These are phyloP conservation scores for Peziza echinospora DNA, from an alignment of 495 filamentous ascomycete genomes.

Conservation along the genomic window DNA sequence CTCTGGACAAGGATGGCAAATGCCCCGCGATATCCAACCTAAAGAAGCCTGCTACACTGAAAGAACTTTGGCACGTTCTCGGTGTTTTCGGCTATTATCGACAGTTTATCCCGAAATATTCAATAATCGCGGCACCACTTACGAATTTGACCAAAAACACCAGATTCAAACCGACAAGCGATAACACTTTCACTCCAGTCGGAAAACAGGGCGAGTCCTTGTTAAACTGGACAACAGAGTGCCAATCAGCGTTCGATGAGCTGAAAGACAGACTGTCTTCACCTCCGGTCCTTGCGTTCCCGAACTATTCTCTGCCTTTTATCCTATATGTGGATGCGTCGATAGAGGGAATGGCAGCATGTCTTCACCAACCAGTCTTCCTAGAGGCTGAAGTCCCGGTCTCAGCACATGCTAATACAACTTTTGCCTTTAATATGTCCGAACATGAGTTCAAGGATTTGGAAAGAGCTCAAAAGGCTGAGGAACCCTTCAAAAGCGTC, in stretches of 20 bases:
- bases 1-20: not conserved
- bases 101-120: constrained; percentile 1
- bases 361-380: not conserved
- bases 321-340: not conserved
- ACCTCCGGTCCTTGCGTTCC: not conserved
- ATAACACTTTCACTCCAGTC: not conserved
- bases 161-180: not conserved
- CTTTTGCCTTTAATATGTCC: no score
- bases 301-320: not conserved
- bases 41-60: not conserved
- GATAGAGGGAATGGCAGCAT: not conserved
- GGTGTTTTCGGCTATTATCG: constrained; percentile 3
- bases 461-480: no score
- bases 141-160: not conserved
- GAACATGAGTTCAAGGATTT: no score
- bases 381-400: no score
- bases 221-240: not conserved
- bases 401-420: no score
- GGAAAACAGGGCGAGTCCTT: no score
- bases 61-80: not conserved
- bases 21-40: constrained; percentile 1
- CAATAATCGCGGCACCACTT: not conserved
- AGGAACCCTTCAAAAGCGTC: no score
- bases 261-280: not conserved
- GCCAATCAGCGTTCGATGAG: not conserved